phyloP scores from a whole-genome alignment of 768 basidiomycete species.

The Lenzites betulinus region DNA sequence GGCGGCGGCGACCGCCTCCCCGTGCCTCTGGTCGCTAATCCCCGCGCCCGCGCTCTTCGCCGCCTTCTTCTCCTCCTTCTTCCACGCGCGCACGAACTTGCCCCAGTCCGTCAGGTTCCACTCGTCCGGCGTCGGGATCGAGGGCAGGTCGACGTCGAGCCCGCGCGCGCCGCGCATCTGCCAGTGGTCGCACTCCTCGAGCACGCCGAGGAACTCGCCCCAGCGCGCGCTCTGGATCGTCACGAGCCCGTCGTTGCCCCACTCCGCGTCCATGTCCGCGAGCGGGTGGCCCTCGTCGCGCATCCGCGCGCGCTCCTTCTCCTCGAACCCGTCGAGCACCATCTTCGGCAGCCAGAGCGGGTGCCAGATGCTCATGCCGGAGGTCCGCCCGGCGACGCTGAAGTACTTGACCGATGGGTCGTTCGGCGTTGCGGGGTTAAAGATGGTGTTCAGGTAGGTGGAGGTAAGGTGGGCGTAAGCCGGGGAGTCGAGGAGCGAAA shows the following conservation, averaged over 20 bases:
- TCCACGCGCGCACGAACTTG: slow-evolving; percentile 62
- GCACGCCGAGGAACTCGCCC: slow-evolving; percentile 92
- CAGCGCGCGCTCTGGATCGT: slow-evolving; percentile 91
- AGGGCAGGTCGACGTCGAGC: slow-evolving; percentile 63
- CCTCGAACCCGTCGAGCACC: slow-evolving; percentile 85
- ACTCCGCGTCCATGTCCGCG: slow-evolving; percentile 55
- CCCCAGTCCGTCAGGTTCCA: slow-evolving; percentile 59
- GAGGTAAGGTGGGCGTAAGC: slow-evolving; percentile 95
- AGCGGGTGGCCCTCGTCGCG: slow-evolving; percentile 40
- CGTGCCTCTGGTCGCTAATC: slow-evolving; percentile 29
- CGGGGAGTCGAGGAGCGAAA: slow-evolving; percentile 91
- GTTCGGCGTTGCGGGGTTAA: slow-evolving; percentile 83
- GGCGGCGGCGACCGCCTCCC: slow-evolving; percentile 3
- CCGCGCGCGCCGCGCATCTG: slow-evolving; percentile 90
- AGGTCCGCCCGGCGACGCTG: slow-evolving; percentile 81
- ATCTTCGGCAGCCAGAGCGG: slow-evolving; percentile 97
- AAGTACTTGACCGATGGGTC: slow-evolving; percentile 87
- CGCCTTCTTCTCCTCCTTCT: slow-evolving; percentile 50
- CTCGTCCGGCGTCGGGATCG: slow-evolving; percentile 48
- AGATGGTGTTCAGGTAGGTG: slow-evolving; percentile 71
- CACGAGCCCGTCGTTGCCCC: slow-evolving; percentile 93
- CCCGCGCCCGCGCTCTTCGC: slow-evolving; percentile 38
- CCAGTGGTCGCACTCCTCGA: slow-evolving; percentile 96
- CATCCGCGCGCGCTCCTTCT: slow-evolving; percentile 50
- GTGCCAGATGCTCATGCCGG: slow-evolving; percentile 75